Evolutionary conservation across 2,329 filamentous ascomycete genomes (phyloP).

Genomic region (Colletotrichum orchidophilum): DNA sequence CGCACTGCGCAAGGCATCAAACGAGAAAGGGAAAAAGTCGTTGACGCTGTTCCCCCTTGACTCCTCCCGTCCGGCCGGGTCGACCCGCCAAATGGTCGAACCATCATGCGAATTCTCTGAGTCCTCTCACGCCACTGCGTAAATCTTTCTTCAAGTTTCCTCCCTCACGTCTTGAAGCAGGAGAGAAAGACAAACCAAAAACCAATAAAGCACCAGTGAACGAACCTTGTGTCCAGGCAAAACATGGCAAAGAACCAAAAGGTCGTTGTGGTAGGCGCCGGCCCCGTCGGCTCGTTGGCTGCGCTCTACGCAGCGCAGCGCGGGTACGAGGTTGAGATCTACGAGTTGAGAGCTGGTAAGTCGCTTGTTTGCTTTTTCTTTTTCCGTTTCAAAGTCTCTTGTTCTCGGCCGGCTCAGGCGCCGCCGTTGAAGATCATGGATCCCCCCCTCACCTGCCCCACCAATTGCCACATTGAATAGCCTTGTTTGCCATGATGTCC

Average conservation of each 20-base stretch:
- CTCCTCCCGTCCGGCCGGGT: conserved; percentile 6
- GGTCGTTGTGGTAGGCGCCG: conserved; percentile 87
- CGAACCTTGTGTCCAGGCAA: neutral
- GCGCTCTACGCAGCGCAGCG: conserved; percentile 91
- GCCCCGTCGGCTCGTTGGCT: conserved; percentile 91
- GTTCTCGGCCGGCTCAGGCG: neutral
- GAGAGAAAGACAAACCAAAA: neutral
- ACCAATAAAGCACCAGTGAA: neutral
- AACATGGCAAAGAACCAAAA: conserved; percentile 63
- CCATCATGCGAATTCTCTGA: conserved; percentile 9
- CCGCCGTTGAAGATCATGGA: neutral
- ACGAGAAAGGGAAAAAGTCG: conserved; percentile 1
- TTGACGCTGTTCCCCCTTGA: conserved; percentile 11
- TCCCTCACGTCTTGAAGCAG: neutral
- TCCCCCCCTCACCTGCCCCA: conserved; percentile 16
- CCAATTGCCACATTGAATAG: neutral
- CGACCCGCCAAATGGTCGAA: conserved; percentile 17
- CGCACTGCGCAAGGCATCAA: neutral
- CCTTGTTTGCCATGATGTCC: conserved; percentile 11
- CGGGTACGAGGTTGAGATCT: conserved; percentile 91
- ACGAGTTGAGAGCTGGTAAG: conserved; percentile 90
- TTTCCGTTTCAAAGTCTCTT: neutral
- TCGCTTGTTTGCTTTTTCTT: conserved; percentile 34
- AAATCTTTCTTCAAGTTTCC: neutral
- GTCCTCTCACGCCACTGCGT: conserved; percentile 16